Evolutionary conservation across 2,329 filamentous ascomycete species (phyloP).

Genomic region (Geosmithia putterillii): DNA sequence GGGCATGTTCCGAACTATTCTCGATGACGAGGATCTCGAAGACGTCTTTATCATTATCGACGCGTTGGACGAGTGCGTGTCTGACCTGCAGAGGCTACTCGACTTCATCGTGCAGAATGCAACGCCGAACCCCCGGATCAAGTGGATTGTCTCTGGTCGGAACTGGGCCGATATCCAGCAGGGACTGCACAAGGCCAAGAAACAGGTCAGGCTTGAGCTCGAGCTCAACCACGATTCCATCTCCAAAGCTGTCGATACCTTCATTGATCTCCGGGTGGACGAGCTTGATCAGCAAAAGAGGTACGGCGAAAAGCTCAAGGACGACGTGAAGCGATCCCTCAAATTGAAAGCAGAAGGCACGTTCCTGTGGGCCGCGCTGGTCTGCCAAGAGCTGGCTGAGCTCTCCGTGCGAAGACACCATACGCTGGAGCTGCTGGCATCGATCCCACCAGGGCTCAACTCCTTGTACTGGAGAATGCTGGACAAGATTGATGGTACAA

Average conservation of each 20-base stretch:
- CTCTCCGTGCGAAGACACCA: background rate
- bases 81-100: constrained; percentile 17
- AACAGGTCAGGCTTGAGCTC: constrained; percentile 15
- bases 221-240: constrained; percentile 23
- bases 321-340: constrained; percentile 6
- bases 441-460: constrained; percentile 17
- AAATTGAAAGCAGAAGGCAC: constrained; percentile 17
- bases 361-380: constrained; percentile 8
- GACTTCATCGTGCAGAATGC: constrained; percentile 15
- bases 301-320: background rate
- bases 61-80: constrained; percentile 32
- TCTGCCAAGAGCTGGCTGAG: constrained; percentile 3
- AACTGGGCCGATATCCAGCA: constrained; percentile 23
- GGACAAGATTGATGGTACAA: constrained; percentile 9
- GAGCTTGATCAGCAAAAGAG: constrained; percentile 7
- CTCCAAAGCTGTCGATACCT: constrained; percentile 17
- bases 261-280: constrained; percentile 18
- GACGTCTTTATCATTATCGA: constrained; percentile 25
- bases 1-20: constrained; percentile 22
- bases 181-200: constrained; percentile 8
- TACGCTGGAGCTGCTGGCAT: constrained; percentile 7
- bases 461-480: constrained; percentile 23
- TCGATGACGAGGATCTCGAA: constrained; percentile 18
- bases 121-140: constrained; percentile 7
- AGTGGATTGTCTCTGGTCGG: constrained; percentile 32